Evolutionary conservation across 768 basidiomycete genomes (phyloP).

Genomic region (Lentinula detonsa): DNA sequence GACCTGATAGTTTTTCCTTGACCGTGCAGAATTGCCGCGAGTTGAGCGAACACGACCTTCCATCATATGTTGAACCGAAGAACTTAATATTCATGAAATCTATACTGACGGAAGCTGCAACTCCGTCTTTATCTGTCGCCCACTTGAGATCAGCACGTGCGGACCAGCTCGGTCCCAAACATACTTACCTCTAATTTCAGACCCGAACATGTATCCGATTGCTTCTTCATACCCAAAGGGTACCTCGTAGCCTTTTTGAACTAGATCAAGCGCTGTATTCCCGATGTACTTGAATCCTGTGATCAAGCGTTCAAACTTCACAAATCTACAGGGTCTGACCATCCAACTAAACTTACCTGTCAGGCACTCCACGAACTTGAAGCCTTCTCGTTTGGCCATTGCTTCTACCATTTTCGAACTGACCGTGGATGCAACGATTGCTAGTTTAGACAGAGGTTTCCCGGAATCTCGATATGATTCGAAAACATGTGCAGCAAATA

Average conservation of each 20-base stretch:
- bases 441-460: constrained; percentile 50
- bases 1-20: constrained; percentile 48
- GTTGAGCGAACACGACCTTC: constrained; percentile 64
- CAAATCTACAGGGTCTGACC: constrained; percentile 11
- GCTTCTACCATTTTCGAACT: constrained; percentile 86
- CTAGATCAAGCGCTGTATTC: constrained; percentile 68
- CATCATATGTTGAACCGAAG: not conserved
- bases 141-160: not conserved
- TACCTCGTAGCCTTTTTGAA: constrained; percentile 59
- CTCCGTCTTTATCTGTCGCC: constrained; percentile 71
- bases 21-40: constrained; percentile 45
- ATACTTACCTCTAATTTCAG: constrained; percentile 47
- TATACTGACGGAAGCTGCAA: constrained; percentile 65
- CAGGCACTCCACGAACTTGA: constrained; percentile 79
- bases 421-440: constrained; percentile 86
- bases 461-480: constrained; percentile 35
- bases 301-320: not conserved
- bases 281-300: constrained; percentile 89
- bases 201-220: constrained; percentile 86
- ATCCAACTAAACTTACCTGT: constrained; percentile 45
- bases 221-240: constrained; percentile 90
- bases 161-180: not conserved
- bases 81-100: not conserved
- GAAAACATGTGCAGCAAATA: constrained; percentile 39
- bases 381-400: constrained; percentile 72